Conservation (phyloP, 306 rosid species). For the Rosa chinensis region DNA sequence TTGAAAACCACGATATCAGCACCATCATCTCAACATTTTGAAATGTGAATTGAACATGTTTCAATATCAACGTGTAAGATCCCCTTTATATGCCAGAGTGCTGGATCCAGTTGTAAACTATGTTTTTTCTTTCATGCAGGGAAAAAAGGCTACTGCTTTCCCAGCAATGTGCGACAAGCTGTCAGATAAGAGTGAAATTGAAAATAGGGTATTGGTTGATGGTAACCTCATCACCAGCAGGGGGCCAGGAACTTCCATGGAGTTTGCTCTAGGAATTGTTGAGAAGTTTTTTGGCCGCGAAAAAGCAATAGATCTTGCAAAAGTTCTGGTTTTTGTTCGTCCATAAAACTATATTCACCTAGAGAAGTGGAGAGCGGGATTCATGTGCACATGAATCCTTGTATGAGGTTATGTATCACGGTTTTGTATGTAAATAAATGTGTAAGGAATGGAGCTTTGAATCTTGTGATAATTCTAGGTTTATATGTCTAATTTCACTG, state of each 20-base stretch:
- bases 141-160: conserved; percentile 78
- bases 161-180: conserved; percentile 68
- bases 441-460: background rate
- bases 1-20: background rate
- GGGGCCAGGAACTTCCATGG: conserved; percentile 85
- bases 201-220: conserved; percentile 79
- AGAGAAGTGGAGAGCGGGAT: background rate
- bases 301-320: conserved; percentile 57
- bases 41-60: background rate
- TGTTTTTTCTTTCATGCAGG: conserved; percentile 40
- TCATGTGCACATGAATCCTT: background rate
- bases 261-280: conserved; percentile 71
- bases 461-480: background rate
- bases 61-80: background rate
- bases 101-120: background rate
- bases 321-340: conserved; percentile 42
- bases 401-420: background rate
- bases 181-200: conserved; percentile 68
- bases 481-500: background rate
- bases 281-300: conserved; percentile 75
- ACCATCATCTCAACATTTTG: background rate
- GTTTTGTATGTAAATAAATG: background rate
- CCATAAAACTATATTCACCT: conserved; percentile 17
- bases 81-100: background rate
- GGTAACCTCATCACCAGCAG: conserved; percentile 86